phyloP scores from a whole-genome alignment of 805 yeast genomes.

The Yamadazyma sp. region DNA sequence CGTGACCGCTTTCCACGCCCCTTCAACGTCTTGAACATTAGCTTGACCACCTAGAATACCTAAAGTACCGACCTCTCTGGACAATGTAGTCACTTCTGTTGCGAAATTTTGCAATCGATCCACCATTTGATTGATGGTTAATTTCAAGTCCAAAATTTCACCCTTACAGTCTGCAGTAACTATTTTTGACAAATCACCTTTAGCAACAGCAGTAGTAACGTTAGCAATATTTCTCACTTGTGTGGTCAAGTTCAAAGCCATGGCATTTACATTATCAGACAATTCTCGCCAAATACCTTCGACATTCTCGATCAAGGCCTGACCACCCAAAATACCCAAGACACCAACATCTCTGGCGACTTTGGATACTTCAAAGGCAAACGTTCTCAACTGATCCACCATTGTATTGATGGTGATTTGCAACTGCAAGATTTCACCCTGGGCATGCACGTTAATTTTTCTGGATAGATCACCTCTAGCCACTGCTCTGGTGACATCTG shows the following conservation, averaged over 20 bases:
- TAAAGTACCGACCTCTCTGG: conserved; percentile 48
- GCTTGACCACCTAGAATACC: conserved; percentile 53
- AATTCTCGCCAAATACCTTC: conserved; percentile 88
- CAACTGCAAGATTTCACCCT: conserved; percentile 82
- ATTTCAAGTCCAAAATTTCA: conserved; percentile 45
- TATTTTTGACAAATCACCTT: conserved; percentile 77
- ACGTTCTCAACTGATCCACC: conserved; percentile 82
- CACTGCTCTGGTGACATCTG: conserved; percentile 86
- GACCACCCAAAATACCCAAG: conserved; percentile 86
- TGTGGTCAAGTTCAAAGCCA: conserved; percentile 84
- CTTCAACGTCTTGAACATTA: conserved; percentile 50
- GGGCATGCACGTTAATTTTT: conserved; percentile 86
- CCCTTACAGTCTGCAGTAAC: conserved; percentile 87
- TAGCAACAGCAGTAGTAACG: conserved; percentile 85
- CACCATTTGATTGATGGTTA: conserved; percentile 52
- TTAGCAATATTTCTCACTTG: conserved; percentile 87
- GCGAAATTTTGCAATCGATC: conserved; percentile 50
- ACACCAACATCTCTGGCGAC: conserved; percentile 91
- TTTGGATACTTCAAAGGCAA: conserved; percentile 82
- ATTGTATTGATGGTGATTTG: conserved; percentile 86
- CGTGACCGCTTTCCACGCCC: conserved; percentile 51
- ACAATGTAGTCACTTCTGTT: conserved; percentile 45
- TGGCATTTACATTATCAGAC: conserved; percentile 84
- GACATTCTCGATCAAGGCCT: conserved; percentile 74
- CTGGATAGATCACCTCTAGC: conserved; percentile 83